Evolutionary conservation across 2,329 filamentous ascomycete genomes (phyloP), one percentile per base, ranked within the genome.

Genomic region (Neofusicoccum umdonicola): DNA sequence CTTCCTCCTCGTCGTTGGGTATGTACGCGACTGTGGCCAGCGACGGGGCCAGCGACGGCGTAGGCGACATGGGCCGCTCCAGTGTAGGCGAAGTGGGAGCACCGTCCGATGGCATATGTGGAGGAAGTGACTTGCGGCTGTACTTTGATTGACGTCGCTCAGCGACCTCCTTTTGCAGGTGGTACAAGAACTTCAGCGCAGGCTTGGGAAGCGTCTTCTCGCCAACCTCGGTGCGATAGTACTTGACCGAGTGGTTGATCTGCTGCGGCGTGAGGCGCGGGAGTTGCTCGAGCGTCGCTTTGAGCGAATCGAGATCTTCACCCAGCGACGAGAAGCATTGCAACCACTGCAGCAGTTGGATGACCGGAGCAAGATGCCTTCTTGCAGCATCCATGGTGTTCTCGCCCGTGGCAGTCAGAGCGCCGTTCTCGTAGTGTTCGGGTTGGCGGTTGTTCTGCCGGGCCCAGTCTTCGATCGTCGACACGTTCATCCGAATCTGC

Each of bases 401-500:
- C 74, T 98, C 95, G 3, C 94, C 94, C 0, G 89, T 91, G 6
- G 91, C 88, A 17, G 85, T 90, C 77, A 92, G 93, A 62, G 94
- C 93, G 17, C 94, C 94, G 70, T 93, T 90, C 76, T 99, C 94
- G 75, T 92, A 98, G 77, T 98, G 94, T 74, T 98, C 95, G 1
- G 95, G 93, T 70, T 96, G 90, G 34, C 95, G 87, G 75, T 97
- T 98, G 78, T 99, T 99, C 15, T 87, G 85, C 35, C 94, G 86
- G 1, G 95, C 94, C 95, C 95, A 99, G 73, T 99, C 95, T 77
- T 99, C 95, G 19, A 99, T 82, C 7, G 89, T 90, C 0, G 95
- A 98, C 6, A 99, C 88, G 75, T 99, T 99, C 93, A 99, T 98
- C 69, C 95, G 91, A 71, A 99, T 98, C 76, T 99, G 95, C 95